Base-by-base conservation (phyloP, 1,139 yeast species). In the Taphrina wiesneri region DNA sequence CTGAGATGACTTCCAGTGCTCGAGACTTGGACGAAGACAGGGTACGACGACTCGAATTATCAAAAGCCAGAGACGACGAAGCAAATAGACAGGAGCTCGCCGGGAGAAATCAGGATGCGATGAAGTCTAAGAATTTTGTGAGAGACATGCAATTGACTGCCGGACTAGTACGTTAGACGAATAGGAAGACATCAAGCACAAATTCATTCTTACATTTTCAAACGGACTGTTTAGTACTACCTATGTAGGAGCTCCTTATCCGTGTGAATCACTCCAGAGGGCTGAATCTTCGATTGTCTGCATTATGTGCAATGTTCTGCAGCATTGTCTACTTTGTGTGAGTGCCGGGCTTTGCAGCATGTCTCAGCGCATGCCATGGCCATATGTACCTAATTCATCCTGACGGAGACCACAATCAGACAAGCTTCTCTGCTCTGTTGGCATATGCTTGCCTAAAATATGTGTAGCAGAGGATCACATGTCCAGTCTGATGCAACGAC, bases 1-100 rank as follows among this genome's bases (percentile, higher is more conserved):
- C 63, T 19, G 67, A 56, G 11, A 65, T 65, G 67, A 53, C 26
- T 9, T 23, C 39, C 23, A 52, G 53, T 45, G 67, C 67, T 13
- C 30, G 49, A 26, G 63, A 51, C 19, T 45, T 65, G 11, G 67
- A 65, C n/a, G 25, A 30, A 7, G 57, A 28, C n/a, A 34, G 66
- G 32, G 28, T 15, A 7, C 39, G 36, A 15, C 28, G 59, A n/a
- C 43, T 59, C 21, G 63, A 66, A 25, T 30, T 5, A 28, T 41
- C 46, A 26, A 36, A n/a, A 63, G 43, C 25, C 15, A 34, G 34
- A n/a, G 63, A 59, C n/a, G 32, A 32, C 11, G 56, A 30, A 11
- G 26, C 25, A 5, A 21, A 34, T 4, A 21, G 28, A 9, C 32
- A 13, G 32, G 63, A 59, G 21, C 23, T 7, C 5, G 46, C 19